Evolutionary conservation across 1,284 basidiomycete species (phyloP).

Genomic region (Inonotus hispidus): DNA sequence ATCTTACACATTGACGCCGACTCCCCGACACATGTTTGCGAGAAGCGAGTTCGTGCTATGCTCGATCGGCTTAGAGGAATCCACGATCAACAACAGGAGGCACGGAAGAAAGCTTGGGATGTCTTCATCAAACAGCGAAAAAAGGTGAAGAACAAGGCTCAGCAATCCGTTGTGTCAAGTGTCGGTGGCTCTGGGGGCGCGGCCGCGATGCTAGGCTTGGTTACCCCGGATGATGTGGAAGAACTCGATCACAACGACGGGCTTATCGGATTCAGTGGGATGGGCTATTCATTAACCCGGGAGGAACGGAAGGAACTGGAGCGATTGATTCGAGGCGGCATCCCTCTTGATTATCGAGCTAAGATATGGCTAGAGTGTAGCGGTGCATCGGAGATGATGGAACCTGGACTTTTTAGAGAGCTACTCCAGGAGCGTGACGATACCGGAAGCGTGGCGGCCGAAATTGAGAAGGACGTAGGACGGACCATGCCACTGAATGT

Average conservation of each 20-base stretch:
- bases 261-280: conserved; percentile 84
- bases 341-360: conserved; percentile 83
- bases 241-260: conserved; percentile 70
- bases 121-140: conserved; percentile 70
- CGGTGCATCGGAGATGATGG: conserved; percentile 85
- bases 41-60: conserved; percentile 70
- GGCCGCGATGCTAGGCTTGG: conserved; percentile 59
- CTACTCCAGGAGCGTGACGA: conserved; percentile 60
- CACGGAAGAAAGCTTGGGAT: conserved; percentile 83
- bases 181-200: conserved; percentile 34
- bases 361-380: conserved; percentile 93
- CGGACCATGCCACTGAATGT: conserved; percentile 94
- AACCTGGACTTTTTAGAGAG: conserved; percentile 90
- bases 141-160: conserved; percentile 39
- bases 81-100: conserved; percentile 78
- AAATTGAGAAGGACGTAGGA: conserved; percentile 95
- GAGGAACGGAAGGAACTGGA: conserved; percentile 81
- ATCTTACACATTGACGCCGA: conserved; percentile 51
- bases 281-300: conserved; percentile 66
- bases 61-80: conserved; percentile 81
- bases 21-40: conserved; percentile 66
- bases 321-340: conserved; percentile 74
- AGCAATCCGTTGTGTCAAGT: conserved; percentile 24
- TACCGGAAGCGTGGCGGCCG: conserved; percentile 54
- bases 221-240: conserved; percentile 56